Conservation (phyloP, 768 basidiomycete species). For the Hortiboletus campestris region DNA sequence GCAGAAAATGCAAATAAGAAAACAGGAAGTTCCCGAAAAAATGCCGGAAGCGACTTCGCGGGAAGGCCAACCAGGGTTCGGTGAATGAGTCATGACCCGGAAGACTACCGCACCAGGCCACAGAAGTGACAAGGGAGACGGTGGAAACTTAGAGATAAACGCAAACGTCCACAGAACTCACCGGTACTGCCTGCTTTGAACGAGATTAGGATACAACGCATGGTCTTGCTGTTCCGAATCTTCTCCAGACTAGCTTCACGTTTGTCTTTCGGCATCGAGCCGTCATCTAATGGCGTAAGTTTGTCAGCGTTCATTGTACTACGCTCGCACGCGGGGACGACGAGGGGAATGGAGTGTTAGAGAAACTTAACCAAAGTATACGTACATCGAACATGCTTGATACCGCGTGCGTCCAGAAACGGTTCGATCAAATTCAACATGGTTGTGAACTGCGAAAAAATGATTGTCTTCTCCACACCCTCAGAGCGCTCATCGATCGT, state of each 20-base stretch:
- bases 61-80: background rate
- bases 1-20: background rate
- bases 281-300: conserved; percentile 66
- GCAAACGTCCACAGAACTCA: conserved; percentile 30
- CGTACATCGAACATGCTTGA: conserved; percentile 86
- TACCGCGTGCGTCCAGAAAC: conserved; percentile 65
- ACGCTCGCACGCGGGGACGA: background rate
- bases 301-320: conserved; percentile 3
- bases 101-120: no score
- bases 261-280: conserved; percentile 74
- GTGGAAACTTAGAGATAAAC: background rate
- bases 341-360: background rate
- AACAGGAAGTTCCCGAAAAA: background rate
- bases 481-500: conserved; percentile 59
- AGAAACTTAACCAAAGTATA: conserved; percentile 16
- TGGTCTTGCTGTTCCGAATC: conserved; percentile 59
- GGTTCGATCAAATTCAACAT: conserved; percentile 86
- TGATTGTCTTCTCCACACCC: conserved; percentile 84
- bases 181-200: conserved; percentile 97
- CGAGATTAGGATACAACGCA: conserved; percentile 85
- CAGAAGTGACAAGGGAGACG: background rate
- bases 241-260: conserved; percentile 72
- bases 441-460: conserved; percentile 91
- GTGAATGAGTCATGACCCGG: background rate
- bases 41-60: background rate